Conservation (phyloP, 2,329 filamentous ascomycete genomes). For the Cladobotryum protrusum region DNA sequence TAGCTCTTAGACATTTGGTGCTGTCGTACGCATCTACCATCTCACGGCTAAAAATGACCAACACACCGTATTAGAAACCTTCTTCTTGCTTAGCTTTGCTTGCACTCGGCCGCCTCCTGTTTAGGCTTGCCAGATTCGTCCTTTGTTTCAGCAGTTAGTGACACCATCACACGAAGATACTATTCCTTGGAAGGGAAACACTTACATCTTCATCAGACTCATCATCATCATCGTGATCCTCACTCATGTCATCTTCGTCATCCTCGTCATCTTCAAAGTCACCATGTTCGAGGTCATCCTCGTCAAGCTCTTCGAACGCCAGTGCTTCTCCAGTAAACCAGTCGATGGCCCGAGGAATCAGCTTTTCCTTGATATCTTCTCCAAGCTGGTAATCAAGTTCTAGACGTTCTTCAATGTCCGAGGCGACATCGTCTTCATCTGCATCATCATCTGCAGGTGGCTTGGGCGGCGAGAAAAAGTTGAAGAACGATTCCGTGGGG, state of each 20-base stretch:
- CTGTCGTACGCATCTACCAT: background rate
- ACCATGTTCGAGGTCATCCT: slow-evolving; percentile 73
- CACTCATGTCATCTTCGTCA: slow-evolving; percentile 78
- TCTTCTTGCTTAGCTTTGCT: slow-evolving; percentile 69
- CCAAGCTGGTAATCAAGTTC: slow-evolving; percentile 98
- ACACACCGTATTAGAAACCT: slow-evolving; percentile 16
- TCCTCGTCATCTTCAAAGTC: slow-evolving; percentile 89
- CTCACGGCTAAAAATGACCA: background rate
- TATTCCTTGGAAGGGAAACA: slow-evolving; percentile 1
- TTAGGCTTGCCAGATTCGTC: slow-evolving; percentile 85
- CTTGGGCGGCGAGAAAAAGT: slow-evolving; percentile 96
- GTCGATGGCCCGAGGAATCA: slow-evolving; percentile 96
- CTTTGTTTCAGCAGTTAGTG: slow-evolving; percentile 36
- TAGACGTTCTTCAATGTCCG: slow-evolving; percentile 93
- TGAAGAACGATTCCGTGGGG: slow-evolving; percentile 97
- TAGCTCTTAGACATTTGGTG: background rate
- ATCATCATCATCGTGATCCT: slow-evolving; percentile 77
- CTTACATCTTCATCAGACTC: slow-evolving; percentile 73
- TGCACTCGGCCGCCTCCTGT: slow-evolving; percentile 92
- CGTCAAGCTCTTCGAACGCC: slow-evolving; percentile 87
- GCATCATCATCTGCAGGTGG: slow-evolving; percentile 67
- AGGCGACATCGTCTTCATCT: slow-evolving; percentile 67
- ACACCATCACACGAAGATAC: slow-evolving; percentile 10
- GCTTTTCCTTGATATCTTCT: slow-evolving; percentile 99
- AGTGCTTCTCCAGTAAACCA: slow-evolving; percentile 99